Conservation (phyloP, 2,329 filamentous ascomycete species). For the Calonectria crousiana region DNA sequence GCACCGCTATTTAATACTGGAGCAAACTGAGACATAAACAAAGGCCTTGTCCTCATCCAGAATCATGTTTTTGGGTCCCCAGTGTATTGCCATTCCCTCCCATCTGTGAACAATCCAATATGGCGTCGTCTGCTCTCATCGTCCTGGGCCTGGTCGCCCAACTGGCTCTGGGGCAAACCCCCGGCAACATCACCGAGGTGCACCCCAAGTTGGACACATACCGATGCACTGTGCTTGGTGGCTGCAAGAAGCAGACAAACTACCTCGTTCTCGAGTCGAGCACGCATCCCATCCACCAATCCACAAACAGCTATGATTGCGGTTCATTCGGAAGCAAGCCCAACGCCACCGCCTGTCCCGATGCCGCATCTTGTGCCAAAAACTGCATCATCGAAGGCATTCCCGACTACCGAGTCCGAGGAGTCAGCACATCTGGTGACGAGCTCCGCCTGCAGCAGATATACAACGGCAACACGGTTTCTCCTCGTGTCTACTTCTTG, state of each 20-base stretch:
- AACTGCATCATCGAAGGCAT: slow-evolving; percentile 68
- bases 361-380: slow-evolving; percentile 61
- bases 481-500: slow-evolving; percentile 70
- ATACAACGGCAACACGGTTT: slow-evolving; percentile 31
- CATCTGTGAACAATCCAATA: neutral
- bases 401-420: slow-evolving; percentile 56
- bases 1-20: neutral
- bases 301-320: slow-evolving; percentile 45
- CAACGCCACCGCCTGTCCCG: slow-evolving; percentile 61
- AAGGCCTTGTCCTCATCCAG: neutral
- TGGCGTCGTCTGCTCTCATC: slow-evolving; percentile 18
- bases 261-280: slow-evolving; percentile 64
- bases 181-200: slow-evolving; percentile 56
- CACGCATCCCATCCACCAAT: slow-evolving; percentile 60
- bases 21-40: neutral
- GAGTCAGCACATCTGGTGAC: slow-evolving; percentile 48
- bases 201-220: slow-evolving; percentile 65
- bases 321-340: slow-evolving; percentile 44
- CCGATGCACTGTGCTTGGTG: slow-evolving; percentile 62
- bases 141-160: slow-evolving; percentile 28
- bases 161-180: slow-evolving; percentile 49
- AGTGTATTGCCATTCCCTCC: neutral
- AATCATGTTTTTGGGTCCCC: neutral
- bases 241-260: slow-evolving; percentile 61
- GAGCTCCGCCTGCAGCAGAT: slow-evolving; percentile 46